Base-by-base conservation (phyloP, 805 yeast genomes). In the Nakazawaea ishiwadae region DNA sequence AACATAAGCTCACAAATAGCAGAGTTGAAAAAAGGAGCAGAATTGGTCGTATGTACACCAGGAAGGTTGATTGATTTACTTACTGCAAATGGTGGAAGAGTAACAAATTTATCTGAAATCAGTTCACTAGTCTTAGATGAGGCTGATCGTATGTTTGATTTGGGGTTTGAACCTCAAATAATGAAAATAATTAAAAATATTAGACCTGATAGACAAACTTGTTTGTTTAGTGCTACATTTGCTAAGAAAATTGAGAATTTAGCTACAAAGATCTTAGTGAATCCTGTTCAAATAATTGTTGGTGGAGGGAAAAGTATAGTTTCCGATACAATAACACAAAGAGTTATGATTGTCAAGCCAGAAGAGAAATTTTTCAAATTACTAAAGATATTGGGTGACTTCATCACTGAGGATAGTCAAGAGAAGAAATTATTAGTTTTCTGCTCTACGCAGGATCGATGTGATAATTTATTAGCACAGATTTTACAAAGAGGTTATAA, bases 81-180 rank as follows among this genome's bases (percentile, higher is more conserved):
- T 23, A 79, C 95, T 2, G 82, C 95, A 3, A 91, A 91, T 56
- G 64, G 75, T 29, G 97, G 97, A 0, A 70, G 87, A 38, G 76
- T 89, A 1, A 69, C 84, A 3, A 81, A 79, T 46, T 66, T 93
- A 5, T 63, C 68, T 21, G 65, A 90, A 32, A 79, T 84, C 5
- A 81, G 96, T 0, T 88, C 81, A 58, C 70, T 88, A n/a, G 95
- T 90, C 0, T 65, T 93, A 45, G 99, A 93, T 58, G 99, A 93
- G 56, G 97, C 98, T 1, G 99, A 93, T 60, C 65, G 99, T 48
- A 81, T 93, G 84, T 91, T 91, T 64, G 99, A 93, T 59, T 68
- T 93, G 74, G 99, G 99, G 1, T 93, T 93, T 62, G 98, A 88
- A 52, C 98, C 99, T 0, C 99, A 93, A 56, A 88, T 93, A 4